Evolutionary conservation across 768 basidiomycete species (phyloP), one percentile per base, ranked within the genome.

Genomic region (Suillus alpinus): DNA sequence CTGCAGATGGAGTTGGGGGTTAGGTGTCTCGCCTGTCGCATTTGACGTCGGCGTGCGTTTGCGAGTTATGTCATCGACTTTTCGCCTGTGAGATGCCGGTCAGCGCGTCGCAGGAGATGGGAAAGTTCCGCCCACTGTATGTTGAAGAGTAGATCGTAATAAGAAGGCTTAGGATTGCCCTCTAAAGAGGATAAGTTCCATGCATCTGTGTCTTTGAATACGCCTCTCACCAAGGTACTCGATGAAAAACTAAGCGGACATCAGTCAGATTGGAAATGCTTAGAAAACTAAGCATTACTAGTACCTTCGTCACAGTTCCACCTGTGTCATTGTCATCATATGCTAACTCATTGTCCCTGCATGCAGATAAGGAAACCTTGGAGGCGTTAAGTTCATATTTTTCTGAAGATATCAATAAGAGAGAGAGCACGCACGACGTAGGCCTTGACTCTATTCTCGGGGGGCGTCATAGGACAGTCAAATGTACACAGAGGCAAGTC

Each of bases 321-420:
- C 61, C 63, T 4, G 13, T 43, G 49, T 2, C 5, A n/a, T 66
- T 36, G 37, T 65, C 71, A 10, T 73, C 71, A n/a, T 63, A 59
- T 9, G 71, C 71, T 4, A 40, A 34, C 7, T 72, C 63, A 14
- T 63, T 63, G 13, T 72, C 71, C 43, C 59, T 69, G 34, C 71
- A 72, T 37, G 71, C 71, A 29, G 72, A 70, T 13, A 72, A 44
- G 6, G 70, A 72, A 57, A 72, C 63, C 71, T 73, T 55, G 7
- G 18, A 12, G 37, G 8, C 2, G 7, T 20, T 1, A 20, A 6
- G 9, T 16, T 63, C 41, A 70, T 2, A 5, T 13, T 26, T 36
- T 31, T 7, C n/a, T 32, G 13, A 18, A 18, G n/a, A 32, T 6
- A n/a, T 12, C 29, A 26, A 6, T 29, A 7, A 16, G 37, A 39